phyloP scores from a whole-genome alignment of 441 rosid species.

The Monsonia emarginata region DNA sequence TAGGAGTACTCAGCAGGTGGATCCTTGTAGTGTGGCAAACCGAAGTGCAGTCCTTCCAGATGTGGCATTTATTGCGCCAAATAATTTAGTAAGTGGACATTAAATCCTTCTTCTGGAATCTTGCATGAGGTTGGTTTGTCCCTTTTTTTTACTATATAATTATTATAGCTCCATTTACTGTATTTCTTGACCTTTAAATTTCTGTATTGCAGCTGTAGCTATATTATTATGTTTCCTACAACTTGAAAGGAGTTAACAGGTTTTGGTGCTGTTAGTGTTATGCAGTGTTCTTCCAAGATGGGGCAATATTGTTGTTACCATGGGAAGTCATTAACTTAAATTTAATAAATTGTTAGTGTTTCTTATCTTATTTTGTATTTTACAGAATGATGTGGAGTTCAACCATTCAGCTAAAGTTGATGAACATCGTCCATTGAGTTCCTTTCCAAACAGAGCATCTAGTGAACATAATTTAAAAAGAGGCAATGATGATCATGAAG shows the following conservation, averaged over 20 bases:
- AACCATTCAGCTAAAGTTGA: conserved; percentile 27
- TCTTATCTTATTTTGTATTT: conserved; percentile 2
- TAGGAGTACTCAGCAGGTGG: conserved; percentile 29
- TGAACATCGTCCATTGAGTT: conserved; percentile 24
- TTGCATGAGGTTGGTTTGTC: conserved; percentile 3
- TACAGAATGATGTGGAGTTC: conserved; percentile 30
- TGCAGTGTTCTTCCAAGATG: background rate
- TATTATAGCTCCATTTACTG: background rate
- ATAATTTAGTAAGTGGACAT: conserved; percentile 31
- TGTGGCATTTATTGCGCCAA: conserved; percentile 22
- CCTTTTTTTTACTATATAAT: background rate
- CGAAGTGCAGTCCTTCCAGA: conserved; percentile 27
- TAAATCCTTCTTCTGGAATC: background rate
- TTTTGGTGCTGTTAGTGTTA: background rate
- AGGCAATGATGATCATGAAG: conserved; percentile 22
- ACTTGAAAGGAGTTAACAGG: background rate
- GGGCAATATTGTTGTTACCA: background rate
- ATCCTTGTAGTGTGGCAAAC: conserved; percentile 23
- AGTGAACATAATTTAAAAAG: conserved; percentile 32
- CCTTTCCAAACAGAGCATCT: conserved; percentile 24
- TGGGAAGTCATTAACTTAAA: background rate
- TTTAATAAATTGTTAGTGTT: conserved; percentile 14
- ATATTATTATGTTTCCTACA: background rate
- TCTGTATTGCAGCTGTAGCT: background rate
- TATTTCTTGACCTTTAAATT: background rate